Conservation (phyloP, 371 early-diverging fungal species). For the Sporodiniella umbellata region DNA sequence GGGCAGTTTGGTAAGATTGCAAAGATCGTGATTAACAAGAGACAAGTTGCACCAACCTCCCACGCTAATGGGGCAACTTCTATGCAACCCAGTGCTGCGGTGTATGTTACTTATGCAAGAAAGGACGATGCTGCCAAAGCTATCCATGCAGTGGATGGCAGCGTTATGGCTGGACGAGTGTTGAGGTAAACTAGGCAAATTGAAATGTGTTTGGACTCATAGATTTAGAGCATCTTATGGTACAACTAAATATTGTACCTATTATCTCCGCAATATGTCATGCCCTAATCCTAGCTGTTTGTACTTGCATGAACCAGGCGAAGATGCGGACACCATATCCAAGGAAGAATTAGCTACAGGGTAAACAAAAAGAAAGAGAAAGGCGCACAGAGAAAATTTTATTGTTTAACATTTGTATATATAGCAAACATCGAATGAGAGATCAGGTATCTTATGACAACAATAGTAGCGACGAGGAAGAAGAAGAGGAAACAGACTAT, state of each 20-base stretch:
- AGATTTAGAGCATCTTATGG: slow-evolving; percentile 73
- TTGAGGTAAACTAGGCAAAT: slow-evolving; percentile 50
- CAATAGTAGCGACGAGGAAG: slow-evolving; percentile 14
- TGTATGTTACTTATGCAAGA: slow-evolving; percentile 85
- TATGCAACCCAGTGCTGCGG: slow-evolving; percentile 63
- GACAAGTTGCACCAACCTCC: slow-evolving; percentile 57
- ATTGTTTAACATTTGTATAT: not conserved
- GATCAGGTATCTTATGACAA: slow-evolving; percentile 48
- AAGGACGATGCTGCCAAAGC: slow-evolving; percentile 91
- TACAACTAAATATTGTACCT: slow-evolving; percentile 97
- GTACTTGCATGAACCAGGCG: slow-evolving; percentile 94
- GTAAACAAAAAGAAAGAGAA: slow-evolving; percentile 27
- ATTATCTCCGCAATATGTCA: slow-evolving; percentile 83
- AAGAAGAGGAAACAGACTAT: slow-evolving; percentile 22
- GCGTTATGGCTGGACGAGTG: slow-evolving; percentile 81
- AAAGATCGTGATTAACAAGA: slow-evolving; percentile 83
- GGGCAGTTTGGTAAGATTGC: slow-evolving; percentile 96
- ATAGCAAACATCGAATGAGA: slow-evolving; percentile 58
- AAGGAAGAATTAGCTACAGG: slow-evolving; percentile 63
- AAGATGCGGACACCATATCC: slow-evolving; percentile 77
- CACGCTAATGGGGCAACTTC: slow-evolving; percentile 41
- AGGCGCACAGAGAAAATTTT: not conserved
- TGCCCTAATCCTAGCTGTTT: slow-evolving; percentile 94
- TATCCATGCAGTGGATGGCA: slow-evolving; percentile 92
- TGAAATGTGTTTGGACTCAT: not conserved